Conservation (phyloP, 164 flowering plant species). For the Macadamia tetraphylla region DNA sequence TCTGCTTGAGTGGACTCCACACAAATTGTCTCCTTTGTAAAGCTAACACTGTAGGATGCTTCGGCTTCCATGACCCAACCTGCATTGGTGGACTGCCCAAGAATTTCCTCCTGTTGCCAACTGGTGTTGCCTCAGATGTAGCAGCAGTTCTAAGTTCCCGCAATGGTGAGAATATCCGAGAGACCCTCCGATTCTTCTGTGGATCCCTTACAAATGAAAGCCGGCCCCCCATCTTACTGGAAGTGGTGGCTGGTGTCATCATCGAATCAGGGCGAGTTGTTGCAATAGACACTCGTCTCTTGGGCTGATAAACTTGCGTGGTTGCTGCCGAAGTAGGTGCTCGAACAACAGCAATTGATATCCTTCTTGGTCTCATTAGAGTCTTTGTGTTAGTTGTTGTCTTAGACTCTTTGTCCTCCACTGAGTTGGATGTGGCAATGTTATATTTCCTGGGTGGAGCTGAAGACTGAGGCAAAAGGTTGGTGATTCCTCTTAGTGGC, state of each 20-base stretch:
- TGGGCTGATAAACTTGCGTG: conserved; percentile 37
- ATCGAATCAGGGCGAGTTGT: conserved; percentile 43
- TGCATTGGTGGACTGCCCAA: conserved; percentile 57
- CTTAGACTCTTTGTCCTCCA: conserved; percentile 47
- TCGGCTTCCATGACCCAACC: conserved; percentile 54
- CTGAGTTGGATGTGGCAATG: conserved; percentile 7
- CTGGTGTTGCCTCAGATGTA: conserved; percentile 43
- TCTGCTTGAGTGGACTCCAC: conserved; percentile 73
- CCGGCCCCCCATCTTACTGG: conserved; percentile 19
- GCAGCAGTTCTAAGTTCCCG: conserved; percentile 17
- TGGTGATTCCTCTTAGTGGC: conserved; percentile 64
- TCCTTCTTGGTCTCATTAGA: conserved; percentile 42
- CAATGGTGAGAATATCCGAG: conserved; percentile 56
- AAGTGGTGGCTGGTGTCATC: conserved; percentile 34
- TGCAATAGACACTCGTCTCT: conserved; percentile 70
- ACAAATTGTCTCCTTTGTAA: conserved; percentile 49
- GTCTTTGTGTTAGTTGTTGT: conserved; percentile 20
- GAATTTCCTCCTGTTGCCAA: conserved; percentile 49
- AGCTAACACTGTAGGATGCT: conserved; percentile 60
- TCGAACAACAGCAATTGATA: conserved; percentile 54
- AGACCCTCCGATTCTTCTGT: conserved; percentile 39
- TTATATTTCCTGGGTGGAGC: conserved; percentile 13
- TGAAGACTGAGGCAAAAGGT: conserved; percentile 41
- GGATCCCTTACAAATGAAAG: conserved; percentile 51
- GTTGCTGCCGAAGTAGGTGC: conserved; percentile 29